Percentiles rank a stretch among this genome's conserved stretches.
phyloP scores from a whole-genome alignment of 1,139 yeast genomes.

The Blastobotrys illinoisensis region DNA sequence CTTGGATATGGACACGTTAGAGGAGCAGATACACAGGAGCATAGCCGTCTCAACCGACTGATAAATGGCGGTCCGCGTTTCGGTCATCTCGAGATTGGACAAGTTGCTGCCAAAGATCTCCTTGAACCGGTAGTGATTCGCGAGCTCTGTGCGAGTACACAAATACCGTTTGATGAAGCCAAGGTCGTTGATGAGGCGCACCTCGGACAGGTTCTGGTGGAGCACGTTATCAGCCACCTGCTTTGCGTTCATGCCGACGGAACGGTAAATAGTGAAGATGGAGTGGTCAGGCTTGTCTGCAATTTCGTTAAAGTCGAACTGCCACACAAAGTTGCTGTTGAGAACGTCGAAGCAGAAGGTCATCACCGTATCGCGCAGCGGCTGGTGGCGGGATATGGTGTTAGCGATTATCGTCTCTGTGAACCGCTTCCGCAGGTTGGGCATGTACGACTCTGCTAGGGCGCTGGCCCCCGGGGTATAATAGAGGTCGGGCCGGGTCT shows the following conservation, averaged over 20 bases:
- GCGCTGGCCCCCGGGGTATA: conserved; percentile 1
- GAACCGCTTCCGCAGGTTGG: conserved; percentile 1
- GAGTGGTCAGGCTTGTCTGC: conserved; percentile 8
- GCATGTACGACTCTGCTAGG: background rate
- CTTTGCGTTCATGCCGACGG: conserved; percentile 10
- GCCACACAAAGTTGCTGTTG: conserved; percentile 8
- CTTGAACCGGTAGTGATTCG: conserved; percentile 25
- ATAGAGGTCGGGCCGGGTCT: conserved; percentile 13
- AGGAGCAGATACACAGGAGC: conserved; percentile 49
- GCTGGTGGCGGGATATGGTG: conserved; percentile 1
- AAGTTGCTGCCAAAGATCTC: conserved; percentile 24
- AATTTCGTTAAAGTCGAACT: conserved; percentile 2
- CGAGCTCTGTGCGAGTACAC: conserved; percentile 20
- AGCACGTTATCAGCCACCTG: conserved; percentile 9
- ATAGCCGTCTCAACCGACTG: conserved; percentile 43
- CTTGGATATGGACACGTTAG: conserved; percentile 52
- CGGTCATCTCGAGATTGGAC: conserved; percentile 21
- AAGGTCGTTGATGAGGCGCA: conserved; percentile 15
- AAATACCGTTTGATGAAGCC: conserved; percentile 18
- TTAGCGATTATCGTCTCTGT: conserved; percentile 8
- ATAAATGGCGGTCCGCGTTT: conserved; percentile 28
- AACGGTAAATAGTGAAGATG: conserved; percentile 9
- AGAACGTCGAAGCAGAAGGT: conserved; percentile 8
- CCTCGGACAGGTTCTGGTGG: conserved; percentile 8
- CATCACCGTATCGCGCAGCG: conserved; percentile 11